Base-by-base conservation (phyloP, 2,329 filamentous ascomycete species). In the Parafenestella ontariensis region DNA sequence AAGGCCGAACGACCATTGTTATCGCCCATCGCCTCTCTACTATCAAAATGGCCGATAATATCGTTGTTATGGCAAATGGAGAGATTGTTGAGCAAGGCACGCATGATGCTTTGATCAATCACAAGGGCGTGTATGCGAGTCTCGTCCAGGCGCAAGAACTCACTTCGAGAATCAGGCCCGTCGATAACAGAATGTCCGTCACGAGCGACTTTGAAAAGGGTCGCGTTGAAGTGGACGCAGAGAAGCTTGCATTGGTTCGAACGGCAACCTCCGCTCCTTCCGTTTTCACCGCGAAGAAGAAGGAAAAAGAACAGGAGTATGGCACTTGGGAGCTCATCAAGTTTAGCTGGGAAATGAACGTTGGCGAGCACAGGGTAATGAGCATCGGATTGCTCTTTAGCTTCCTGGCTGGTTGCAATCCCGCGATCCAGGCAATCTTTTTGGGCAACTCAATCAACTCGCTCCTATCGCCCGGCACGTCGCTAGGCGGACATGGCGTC, bases 21-120 rank as follows among this genome's bases (percentile, higher is more conserved):
- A 98, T 99, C 75, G 95, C 95, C 39, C 95, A 99, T 78, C 89
- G 94, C 64, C 82, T 99, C 8, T 96, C 92, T 0, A 99, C 95
- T 5, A 96, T 99, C 79, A 92, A 88, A 76, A 88, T 92, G 59
- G 94, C 94, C 0, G 90, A 98, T 76, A 97, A 96, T 69, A 99
- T 99, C 64, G 91, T 98, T 11, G 94, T 97, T 59, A 94, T 99
- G 88, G 84, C 87, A 4, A 78, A 87, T 56, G 95, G 95, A 11
- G 80, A 83, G n/a, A 96, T 99, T 55, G 83, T 96, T 11, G 95
- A 99, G 76, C 92, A 97, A 76, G 95, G 95, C 46, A 93, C 86
- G 0, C 95, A 98, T 72, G 86, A 94, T 54, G 83, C 89, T 13
- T 83, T 99, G 10, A 80, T 98, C 2, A 85, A 87, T 62, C 82